A percentile compares a stretch with the other conserved stretches of the same genome.
Evolutionary conservation across 108 stramenopile species (phyloP).

Genomic region (Nitzschia inconspicua): DNA sequence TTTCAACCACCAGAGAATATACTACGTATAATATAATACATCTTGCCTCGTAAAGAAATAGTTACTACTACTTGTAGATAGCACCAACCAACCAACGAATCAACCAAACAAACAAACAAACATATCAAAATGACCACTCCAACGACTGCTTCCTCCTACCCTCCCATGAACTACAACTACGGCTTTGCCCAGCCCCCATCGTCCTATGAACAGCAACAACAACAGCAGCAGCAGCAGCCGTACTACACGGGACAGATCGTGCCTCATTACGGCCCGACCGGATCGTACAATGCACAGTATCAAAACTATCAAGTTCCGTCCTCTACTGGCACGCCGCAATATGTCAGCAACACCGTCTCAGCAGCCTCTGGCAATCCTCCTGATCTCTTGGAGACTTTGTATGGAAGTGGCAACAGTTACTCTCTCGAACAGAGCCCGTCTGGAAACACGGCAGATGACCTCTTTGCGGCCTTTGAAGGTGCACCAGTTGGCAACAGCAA

Average conservation of each 20-base stretch:
- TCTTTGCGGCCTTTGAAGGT: too few relatives aligned
- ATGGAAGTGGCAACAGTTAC: neutral
- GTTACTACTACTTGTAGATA: too few relatives aligned
- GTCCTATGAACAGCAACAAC: neutral
- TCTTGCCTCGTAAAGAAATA: too few relatives aligned
- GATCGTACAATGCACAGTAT: neutral
- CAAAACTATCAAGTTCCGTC: neutral
- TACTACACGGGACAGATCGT: neutral
- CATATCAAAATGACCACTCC: neutral
- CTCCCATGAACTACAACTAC: neutral
- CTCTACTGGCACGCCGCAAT: neutral
- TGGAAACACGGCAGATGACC: neutral
- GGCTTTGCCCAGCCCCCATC: neutral
- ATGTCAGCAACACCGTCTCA: neutral
- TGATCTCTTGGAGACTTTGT: neutral
- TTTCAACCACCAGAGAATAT: too few relatives aligned
- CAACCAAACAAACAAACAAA: neutral
- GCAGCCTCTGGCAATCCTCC: neutral
- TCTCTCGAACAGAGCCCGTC: neutral
- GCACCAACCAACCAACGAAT: too few relatives aligned
- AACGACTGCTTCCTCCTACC: neutral
- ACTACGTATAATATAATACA: too few relatives aligned
- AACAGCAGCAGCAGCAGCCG: neutral
- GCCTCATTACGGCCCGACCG: neutral
- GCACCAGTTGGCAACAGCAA: neutral